These are phyloP conservation scores for Capronia americana DNA, from an alignment of 2,329 filamentous ascomycete genomes.

Conservation along the genomic window DNA sequence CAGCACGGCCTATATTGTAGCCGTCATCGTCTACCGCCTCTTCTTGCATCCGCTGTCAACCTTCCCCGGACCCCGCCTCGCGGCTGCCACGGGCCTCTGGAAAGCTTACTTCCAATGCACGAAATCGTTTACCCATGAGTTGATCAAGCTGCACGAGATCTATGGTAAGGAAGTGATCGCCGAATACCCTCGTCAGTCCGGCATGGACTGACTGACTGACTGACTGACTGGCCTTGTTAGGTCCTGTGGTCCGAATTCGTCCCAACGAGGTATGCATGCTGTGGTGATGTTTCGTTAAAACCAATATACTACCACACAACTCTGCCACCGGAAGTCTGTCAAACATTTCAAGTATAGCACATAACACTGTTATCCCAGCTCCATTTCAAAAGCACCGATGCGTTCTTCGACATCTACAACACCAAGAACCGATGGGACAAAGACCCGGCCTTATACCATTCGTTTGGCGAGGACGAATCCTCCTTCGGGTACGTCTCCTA, in stretches of 20 bases:
- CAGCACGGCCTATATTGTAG: conserved; percentile 31
- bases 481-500: conserved; percentile 36
- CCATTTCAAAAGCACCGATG: conserved; percentile 35
- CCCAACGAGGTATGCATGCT: background rate
- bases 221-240: background rate
- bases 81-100: conserved; percentile 42
- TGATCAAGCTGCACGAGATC: conserved; percentile 45
- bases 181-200: background rate
- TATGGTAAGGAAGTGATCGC: conserved; percentile 42
- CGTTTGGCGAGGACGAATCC: conserved; percentile 37
- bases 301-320: background rate
- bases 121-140: conserved; percentile 46
- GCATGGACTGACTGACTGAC: background rate
- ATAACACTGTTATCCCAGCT: conserved; percentile 24
- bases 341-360: background rate
- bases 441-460: conserved; percentile 36
- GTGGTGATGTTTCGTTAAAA: no score
- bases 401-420: conserved; percentile 39
- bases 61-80: conserved; percentile 33
- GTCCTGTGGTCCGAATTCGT: background rate
- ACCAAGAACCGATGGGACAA: conserved; percentile 37
- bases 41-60: conserved; percentile 34
- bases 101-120: conserved; percentile 46
- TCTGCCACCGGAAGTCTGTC: background rate
- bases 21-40: conserved; percentile 36